Evolutionary conservation across 345 rosid genomes (phyloP).

Genomic region (Dimocarpus longan): DNA sequence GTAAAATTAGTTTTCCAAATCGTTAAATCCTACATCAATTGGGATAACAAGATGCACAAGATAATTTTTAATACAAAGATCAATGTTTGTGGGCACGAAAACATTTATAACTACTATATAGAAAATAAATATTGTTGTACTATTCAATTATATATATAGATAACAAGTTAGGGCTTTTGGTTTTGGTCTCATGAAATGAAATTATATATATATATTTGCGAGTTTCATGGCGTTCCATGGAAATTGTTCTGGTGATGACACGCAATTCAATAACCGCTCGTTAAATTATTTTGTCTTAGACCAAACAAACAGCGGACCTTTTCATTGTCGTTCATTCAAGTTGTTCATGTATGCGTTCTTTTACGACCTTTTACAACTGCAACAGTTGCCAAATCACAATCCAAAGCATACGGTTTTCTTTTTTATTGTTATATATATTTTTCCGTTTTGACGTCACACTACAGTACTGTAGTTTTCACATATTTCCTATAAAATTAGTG

Average conservation of each 20-base stretch:
- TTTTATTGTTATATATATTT: too few relatives aligned
- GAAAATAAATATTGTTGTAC: not conserved
- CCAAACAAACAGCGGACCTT: not conserved
- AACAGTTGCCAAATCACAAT: not conserved
- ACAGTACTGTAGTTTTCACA: too few relatives aligned
- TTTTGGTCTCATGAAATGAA: not conserved
- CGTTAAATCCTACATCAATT: too few relatives aligned
- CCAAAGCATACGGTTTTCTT: not conserved
- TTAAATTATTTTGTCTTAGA: slow-evolving; percentile 9
- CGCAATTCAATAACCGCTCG: not conserved
- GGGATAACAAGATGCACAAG: too few relatives aligned
- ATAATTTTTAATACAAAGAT: too few relatives aligned
- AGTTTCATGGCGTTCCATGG: not conserved
- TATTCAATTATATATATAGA: not conserved
- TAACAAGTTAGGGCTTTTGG: too few relatives aligned
- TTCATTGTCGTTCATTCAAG: not conserved
- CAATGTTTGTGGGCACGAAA: too few relatives aligned
- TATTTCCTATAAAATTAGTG: too few relatives aligned
- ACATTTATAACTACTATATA: too few relatives aligned
- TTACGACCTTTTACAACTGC: not conserved
- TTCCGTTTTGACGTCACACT: too few relatives aligned
- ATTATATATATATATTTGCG: too few relatives aligned
- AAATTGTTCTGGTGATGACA: not conserved
- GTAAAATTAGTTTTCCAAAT: too few relatives aligned
- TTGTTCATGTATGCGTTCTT: not conserved